phyloP scores from a whole-genome alignment of 495 filamentous ascomycete genomes.

The Thozetella sp. region DNA sequence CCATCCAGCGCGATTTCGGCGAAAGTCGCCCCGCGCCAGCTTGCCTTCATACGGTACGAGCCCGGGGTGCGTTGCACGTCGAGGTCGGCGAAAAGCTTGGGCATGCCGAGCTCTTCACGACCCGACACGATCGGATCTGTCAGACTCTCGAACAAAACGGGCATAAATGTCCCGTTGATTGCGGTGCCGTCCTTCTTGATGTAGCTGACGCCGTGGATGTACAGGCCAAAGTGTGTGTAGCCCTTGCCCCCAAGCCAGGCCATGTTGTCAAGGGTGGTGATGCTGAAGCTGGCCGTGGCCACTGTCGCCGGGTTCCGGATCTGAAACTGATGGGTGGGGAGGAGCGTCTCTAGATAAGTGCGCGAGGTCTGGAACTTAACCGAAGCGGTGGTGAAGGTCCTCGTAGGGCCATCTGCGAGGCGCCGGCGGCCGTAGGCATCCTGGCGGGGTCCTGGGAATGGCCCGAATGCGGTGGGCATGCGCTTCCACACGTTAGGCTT shows the following conservation, averaged over 20 bases:
- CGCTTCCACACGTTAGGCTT: constrained; percentile 47
- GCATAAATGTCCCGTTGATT: constrained; percentile 52
- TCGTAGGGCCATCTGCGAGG: constrained; percentile 12
- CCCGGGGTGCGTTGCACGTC: constrained; percentile 36
- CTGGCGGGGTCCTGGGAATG: constrained; percentile 56
- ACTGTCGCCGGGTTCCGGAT: constrained; percentile 52
- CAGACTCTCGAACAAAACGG: constrained; percentile 54
- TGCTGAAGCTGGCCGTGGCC: constrained; percentile 49
- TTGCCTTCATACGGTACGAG: constrained; percentile 38
- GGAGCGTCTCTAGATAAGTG: constrained; percentile 58
- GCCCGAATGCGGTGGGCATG: constrained; percentile 58
- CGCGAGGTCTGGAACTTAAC: constrained; percentile 60
- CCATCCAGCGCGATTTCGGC: constrained; percentile 40
- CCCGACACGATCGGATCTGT: constrained; percentile 55
- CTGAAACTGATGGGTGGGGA: constrained; percentile 39
- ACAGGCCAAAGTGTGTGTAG: constrained; percentile 57
- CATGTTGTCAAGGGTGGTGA: constrained; percentile 51
- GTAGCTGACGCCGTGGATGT: constrained; percentile 61
- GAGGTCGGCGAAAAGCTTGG: constrained; percentile 53
- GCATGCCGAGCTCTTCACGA: constrained; percentile 59
- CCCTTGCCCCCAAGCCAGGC: constrained; percentile 57
- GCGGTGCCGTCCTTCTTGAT: constrained; percentile 46
- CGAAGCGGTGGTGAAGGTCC: constrained; percentile 51
- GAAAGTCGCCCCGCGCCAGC: constrained; percentile 50
- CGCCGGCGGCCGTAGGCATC: constrained; percentile 24